Percentiles rank a stretch among this genome's conserved stretches.
Evolutionary conservation across 257 asterid genomes (phyloP).

Genomic region (Solanum stenotomum): DNA sequence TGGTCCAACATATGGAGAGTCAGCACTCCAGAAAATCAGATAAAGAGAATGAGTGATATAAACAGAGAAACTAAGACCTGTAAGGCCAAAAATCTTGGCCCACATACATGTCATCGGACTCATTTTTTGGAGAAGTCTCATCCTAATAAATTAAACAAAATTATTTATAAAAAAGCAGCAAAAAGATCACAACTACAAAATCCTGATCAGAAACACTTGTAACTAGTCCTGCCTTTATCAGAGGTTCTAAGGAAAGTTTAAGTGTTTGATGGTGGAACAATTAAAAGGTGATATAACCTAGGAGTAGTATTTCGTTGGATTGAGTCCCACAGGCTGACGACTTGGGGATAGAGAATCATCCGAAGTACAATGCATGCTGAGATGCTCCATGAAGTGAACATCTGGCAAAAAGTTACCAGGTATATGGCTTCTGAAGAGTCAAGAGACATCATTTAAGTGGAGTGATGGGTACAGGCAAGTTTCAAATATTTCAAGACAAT

Average conservation of each 20-base stretch:
- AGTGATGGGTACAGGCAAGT: background rate
- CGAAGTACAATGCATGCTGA: background rate
- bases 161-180: background rate
- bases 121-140: background rate
- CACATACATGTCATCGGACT: background rate
- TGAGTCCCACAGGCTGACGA: background rate
- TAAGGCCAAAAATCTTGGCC: background rate
- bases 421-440: background rate
- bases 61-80: background rate
- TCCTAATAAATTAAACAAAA: background rate
- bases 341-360: background rate
- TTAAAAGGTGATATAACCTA: background rate
- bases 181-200: background rate
- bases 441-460: background rate
- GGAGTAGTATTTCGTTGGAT: background rate
- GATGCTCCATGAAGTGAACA: background rate
- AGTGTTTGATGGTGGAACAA: background rate
- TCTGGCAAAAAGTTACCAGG: background rate
- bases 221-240: background rate
- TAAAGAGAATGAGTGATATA: background rate
- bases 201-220: background rate
- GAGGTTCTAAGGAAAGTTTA: background rate
- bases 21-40: background rate
- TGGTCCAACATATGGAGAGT: background rate
- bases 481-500: background rate